Evolutionary conservation across 495 filamentous ascomycete genomes (phyloP), one percentile per base, ranked within the genome.

Genomic region (Xylaria grammica): DNA sequence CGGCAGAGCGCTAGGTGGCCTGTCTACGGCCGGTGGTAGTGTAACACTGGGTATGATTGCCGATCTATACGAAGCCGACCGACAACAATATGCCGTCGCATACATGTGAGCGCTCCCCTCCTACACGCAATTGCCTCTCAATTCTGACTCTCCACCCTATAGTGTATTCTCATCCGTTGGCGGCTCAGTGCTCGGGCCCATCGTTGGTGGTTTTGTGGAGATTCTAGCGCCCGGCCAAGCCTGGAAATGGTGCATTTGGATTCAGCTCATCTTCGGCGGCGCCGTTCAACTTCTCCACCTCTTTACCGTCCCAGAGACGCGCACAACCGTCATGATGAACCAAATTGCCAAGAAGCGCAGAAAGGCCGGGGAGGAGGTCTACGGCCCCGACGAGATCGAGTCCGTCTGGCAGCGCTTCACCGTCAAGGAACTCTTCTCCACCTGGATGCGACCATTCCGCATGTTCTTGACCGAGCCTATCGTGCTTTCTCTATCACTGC

Each of bases 31-130:
- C 10, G 91, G 91, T 50, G 91, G 91, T 57, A 91, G 89, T 34
- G 90, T 94, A 51, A 94, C 91, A 0, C 82, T 94, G 3, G 91
- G 91, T 36, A 91, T 94, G 89, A 87, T 92, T 30, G 91, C 91
- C 20, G 91, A 94, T 67, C 85, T 93, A 81, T 93, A 86, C 79
- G 87, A 92, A 66, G 72, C 90, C 2, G 86, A 92, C 66, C 82
- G 86, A 24, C 91, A 93, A 72, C 87, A 90, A 68, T 87, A 87
- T 68, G 90, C 89, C 3, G 87, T 92, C 7, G 90, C 90, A 3
- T 94, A 81, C 64, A 74, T 74, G 72, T 74, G 59, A 72, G 72
- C 61, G 22, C n/a, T 20, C 2, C 26, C 53, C 34, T 29, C 36
- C n/a, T 6, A 29, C 3, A 26, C 4, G 24, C 3, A 3, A 10